Conservation (phyloP, 495 filamentous ascomycete species). For the Evernia prunastri region DNA sequence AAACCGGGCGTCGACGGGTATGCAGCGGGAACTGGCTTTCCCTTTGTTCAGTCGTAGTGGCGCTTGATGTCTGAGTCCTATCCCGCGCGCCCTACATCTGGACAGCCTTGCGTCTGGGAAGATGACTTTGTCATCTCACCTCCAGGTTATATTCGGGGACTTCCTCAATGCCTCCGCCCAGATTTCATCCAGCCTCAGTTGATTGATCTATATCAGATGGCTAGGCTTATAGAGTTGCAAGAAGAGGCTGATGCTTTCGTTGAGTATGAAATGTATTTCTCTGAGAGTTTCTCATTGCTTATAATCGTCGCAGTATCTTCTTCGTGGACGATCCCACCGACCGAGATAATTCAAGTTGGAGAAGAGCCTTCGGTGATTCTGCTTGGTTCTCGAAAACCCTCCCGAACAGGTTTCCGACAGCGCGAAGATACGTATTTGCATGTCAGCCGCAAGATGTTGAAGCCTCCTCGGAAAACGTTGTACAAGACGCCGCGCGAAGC, state of each 20-base stretch:
- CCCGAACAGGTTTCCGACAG: neutral
- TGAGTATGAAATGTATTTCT: neutral
- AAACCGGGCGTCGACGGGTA: too few species aligned
- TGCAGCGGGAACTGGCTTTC: too few species aligned
- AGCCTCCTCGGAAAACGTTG: neutral
- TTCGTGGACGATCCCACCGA: neutral
- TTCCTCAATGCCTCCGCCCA: neutral
- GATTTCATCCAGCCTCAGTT: neutral
- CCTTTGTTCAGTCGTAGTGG: too few species aligned
- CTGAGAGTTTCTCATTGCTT: neutral
- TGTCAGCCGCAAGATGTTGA: too few species aligned
- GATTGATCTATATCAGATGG: too few species aligned
- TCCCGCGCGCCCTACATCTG: too few species aligned
- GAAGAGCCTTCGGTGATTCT: neutral
- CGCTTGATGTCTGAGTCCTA: too few species aligned
- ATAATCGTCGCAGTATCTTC: neutral
- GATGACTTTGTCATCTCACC: too few species aligned
- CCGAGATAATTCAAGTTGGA: too few species aligned
- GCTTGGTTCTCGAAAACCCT: neutral
- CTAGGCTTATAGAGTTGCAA: neutral
- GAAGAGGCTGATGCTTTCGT: neutral
- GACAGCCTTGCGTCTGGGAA: too few species aligned
- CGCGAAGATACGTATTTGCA: too few species aligned
- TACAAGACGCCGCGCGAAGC: neutral
- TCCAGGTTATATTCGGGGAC: too few species aligned